Evolutionary conservation across 306 rosid species (phyloP).

Genomic region (Gastrolobium bilobum): DNA sequence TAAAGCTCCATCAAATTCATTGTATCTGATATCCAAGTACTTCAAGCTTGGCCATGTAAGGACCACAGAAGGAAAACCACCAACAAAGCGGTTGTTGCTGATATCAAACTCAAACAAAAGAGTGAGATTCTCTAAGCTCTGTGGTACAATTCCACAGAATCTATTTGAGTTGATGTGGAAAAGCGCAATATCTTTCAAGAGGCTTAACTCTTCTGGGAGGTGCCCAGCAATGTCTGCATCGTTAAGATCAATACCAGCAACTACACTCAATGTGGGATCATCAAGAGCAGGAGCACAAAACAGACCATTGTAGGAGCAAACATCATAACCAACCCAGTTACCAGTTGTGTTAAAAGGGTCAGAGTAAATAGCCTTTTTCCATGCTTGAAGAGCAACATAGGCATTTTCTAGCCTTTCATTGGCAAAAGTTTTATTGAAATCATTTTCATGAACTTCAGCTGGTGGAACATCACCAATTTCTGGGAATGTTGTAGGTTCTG

Average conservation of each 20-base stretch:
- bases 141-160: slow-evolving; percentile 64
- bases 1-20: slow-evolving; percentile 60
- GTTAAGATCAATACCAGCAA: slow-evolving; percentile 65
- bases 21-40: slow-evolving; percentile 59
- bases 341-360: slow-evolving; percentile 53
- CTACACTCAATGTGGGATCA: slow-evolving; percentile 51
- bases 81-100: slow-evolving; percentile 67
- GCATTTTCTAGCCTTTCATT: slow-evolving; percentile 53
- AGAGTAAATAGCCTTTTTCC: slow-evolving; percentile 56
- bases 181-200: slow-evolving; percentile 56
- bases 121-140: slow-evolving; percentile 41
- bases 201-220: slow-evolving; percentile 54
- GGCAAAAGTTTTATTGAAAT: background rate
- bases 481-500: background rate
- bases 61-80: slow-evolving; percentile 52
- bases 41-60: slow-evolving; percentile 53
- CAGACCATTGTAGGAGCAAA: slow-evolving; percentile 65
- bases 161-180: slow-evolving; percentile 67
- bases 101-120: slow-evolving; percentile 60
- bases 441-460: background rate
- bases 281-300: slow-evolving; percentile 63
- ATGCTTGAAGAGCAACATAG: slow-evolving; percentile 58
- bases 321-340: slow-evolving; percentile 61
- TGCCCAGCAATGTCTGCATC: slow-evolving; percentile 62
- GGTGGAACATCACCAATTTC: background rate